phyloP scores from a whole-genome alignment of 1,284 basidiomycete genomes.

The Mycocalia duriaeana region DNA sequence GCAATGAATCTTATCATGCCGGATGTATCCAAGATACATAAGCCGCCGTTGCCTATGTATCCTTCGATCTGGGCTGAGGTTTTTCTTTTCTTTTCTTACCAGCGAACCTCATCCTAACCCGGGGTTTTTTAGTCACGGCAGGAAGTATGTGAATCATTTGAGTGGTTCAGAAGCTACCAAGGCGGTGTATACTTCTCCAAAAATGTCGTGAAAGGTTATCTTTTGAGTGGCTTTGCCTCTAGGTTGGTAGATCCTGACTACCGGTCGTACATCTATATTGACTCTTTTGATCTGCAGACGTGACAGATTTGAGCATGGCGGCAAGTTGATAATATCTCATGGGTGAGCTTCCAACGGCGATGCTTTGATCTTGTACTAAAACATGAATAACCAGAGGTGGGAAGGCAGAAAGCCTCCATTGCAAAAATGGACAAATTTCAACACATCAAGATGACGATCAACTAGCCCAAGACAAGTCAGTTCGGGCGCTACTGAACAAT shows the following conservation, averaged over 20 bases:
- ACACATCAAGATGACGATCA: slow-evolving; percentile 53
- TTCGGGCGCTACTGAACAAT: slow-evolving; percentile 59
- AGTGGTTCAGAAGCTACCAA: slow-evolving; percentile 73
- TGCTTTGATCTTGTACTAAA: slow-evolving; percentile 5
- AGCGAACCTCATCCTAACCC: too few relatives aligned
- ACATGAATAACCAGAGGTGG: slow-evolving; percentile 49
- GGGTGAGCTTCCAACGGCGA: slow-evolving; percentile 42
- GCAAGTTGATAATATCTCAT: slow-evolving; percentile 72
- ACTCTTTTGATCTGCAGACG: slow-evolving; percentile 38
- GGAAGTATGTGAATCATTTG: slow-evolving; percentile 73
- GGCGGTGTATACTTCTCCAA: slow-evolving; percentile 66
- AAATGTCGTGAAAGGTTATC: slow-evolving; percentile 65
- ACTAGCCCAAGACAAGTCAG: slow-evolving; percentile 58
- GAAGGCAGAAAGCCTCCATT: slow-evolving; percentile 52
- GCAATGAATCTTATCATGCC: too few relatives aligned
- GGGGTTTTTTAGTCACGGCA: slow-evolving; percentile 62
- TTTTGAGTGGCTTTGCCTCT: slow-evolving; percentile 64
- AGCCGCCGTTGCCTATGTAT: slow-evolving; percentile 27
- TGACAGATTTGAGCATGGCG: slow-evolving; percentile 57
- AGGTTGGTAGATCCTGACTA: slow-evolving; percentile 36
- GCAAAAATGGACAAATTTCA: slow-evolving; percentile 30
- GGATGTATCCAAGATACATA: too few relatives aligned
- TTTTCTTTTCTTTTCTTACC: slow-evolving; percentile 3
- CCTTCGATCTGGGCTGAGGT: slow-evolving; percentile 56
- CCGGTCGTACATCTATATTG: not conserved